These are phyloP conservation scores for Xylaria polymorpha DNA, from an alignment of 2,329 filamentous ascomycete genomes.

Conservation along the genomic window DNA sequence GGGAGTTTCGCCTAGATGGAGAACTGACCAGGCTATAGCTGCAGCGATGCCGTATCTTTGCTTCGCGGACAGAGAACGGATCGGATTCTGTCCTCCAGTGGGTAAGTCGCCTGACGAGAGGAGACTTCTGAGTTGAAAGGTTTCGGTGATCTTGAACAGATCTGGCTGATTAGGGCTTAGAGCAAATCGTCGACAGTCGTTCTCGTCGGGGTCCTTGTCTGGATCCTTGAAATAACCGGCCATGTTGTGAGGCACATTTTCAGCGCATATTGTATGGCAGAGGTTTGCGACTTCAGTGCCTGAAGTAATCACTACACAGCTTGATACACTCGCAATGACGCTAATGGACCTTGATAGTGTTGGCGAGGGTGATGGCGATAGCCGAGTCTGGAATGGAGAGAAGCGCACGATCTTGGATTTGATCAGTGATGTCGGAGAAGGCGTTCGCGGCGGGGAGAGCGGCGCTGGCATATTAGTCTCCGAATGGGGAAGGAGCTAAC, in stretches of 20 bases:
- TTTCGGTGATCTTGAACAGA: conserved; percentile 14
- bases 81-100: conserved; percentile 1
- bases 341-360: not conserved
- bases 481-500: not conserved
- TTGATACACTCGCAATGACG: not conserved
- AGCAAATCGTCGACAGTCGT: conserved; percentile 10
- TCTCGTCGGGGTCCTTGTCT: conserved; percentile 4
- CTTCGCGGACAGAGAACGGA: conserved; percentile 19
- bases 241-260: not conserved
- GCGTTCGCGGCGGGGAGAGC: conserved; percentile 8
- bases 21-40: conserved; percentile 23
- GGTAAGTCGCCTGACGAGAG: not conserved
- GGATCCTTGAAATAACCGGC: conserved; percentile 19
- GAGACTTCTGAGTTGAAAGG: conserved; percentile 10
- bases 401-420: conserved; percentile 22
- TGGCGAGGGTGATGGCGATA: not conserved
- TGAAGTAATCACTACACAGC: not conserved
- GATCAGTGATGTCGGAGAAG: conserved; percentile 3
- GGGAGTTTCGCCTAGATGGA: conserved; percentile 20
- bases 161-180: conserved; percentile 3
- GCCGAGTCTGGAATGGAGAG: not conserved
- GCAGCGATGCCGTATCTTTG: conserved; percentile 26
- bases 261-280: conserved; percentile 11
- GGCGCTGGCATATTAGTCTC: conserved; percentile 8
- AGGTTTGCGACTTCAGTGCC: conserved; percentile 10